These are phyloP conservation scores for Torulaspora gathmanii DNA, from an alignment of 805 yeast species.

Conservation along the genomic window DNA sequence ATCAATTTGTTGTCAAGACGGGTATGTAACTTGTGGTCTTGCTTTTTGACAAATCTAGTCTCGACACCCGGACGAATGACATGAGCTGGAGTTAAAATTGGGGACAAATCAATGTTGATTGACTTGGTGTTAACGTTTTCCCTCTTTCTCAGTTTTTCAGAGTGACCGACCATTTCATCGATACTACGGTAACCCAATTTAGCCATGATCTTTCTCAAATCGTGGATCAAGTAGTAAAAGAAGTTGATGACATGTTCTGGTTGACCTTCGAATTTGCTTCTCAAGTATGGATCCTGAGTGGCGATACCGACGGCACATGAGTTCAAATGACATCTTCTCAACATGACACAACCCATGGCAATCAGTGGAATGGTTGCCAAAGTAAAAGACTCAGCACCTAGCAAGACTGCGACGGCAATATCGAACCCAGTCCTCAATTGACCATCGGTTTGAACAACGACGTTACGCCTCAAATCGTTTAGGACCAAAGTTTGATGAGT, in stretches of 20 bases:
- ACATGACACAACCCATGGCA: conserved; percentile 96
- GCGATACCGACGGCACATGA: conserved; percentile 99
- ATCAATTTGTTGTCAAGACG: conserved; percentile 93
- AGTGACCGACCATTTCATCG: conserved; percentile 97
- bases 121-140: conserved; percentile 89
- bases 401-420: conserved; percentile 88
- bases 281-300: conserved; percentile 91
- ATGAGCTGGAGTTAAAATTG: conserved; percentile 95
- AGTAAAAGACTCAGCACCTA: conserved; percentile 99
- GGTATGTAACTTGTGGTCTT: conserved; percentile 88
- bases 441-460: conserved; percentile 96
- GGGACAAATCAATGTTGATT: conserved; percentile 84
- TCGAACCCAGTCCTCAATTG: conserved; percentile 96
- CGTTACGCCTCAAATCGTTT: conserved; percentile 94
- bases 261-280: conserved; percentile 90
- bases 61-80: conserved; percentile 95
- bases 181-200: conserved; percentile 89
- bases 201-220: conserved; percentile 90
- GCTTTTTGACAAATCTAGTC: conserved; percentile 84
- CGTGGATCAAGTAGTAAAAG: conserved; percentile 91
- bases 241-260: conserved; percentile 98
- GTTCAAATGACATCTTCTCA: conserved; percentile 90
- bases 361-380: conserved; percentile 96
- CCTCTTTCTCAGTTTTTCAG: conserved; percentile 82
- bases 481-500: conserved; percentile 95